Base-by-base conservation (phyloP, 2,329 filamentous ascomycete species). In the Drechslerella stenobrocha region DNA sequence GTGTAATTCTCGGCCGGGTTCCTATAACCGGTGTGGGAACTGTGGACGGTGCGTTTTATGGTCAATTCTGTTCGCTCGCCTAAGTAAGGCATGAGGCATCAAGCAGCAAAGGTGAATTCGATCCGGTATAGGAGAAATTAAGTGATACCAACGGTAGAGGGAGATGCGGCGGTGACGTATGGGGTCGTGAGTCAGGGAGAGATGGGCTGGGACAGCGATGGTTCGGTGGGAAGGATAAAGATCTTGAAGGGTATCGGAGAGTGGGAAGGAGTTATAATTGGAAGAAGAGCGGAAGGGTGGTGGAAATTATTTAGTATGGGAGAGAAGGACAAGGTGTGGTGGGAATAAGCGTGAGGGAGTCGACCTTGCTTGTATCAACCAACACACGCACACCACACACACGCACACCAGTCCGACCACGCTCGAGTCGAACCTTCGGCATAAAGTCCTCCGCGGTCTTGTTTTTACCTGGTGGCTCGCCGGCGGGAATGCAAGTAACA, bases 221-320 rank as follows among this genome's bases (percentile, higher is more conserved):
- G 60, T 46, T 32, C 58, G 35, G 52, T 56, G 47, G 69, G 56
- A 52, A 58, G 56, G 64, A 60, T 69, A 48, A 57, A 69, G 37
- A 66, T 70, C 55, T 40, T 44, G 40, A 24, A 30, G 69, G 42
- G 51, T 6, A 30, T 30, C 24, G 37, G 46, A 42, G 15, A 51
- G 58, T 66, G 44, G 52, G 58, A 51, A 56, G 48, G 60, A 58
- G 58, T 66, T 44, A 70, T 69, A 69, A 71, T 70, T 64, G 70
- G 70, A 71, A 70, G 70, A 60, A 57, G 60, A 63, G 47, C 57
- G 59, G 48, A 50, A 56, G 59, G 66, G 60, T 46, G 51, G 53
- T 51, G 58, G 63, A 55, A 63, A 44, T 28, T n/a, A n/a, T n/a
- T 52, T 40, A 57, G 35, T 57, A 40, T 52, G 44, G 23, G 51